Base-by-base conservation (phyloP, 2,329 filamentous ascomycete genomes). In the Cryphonectria japonica region DNA sequence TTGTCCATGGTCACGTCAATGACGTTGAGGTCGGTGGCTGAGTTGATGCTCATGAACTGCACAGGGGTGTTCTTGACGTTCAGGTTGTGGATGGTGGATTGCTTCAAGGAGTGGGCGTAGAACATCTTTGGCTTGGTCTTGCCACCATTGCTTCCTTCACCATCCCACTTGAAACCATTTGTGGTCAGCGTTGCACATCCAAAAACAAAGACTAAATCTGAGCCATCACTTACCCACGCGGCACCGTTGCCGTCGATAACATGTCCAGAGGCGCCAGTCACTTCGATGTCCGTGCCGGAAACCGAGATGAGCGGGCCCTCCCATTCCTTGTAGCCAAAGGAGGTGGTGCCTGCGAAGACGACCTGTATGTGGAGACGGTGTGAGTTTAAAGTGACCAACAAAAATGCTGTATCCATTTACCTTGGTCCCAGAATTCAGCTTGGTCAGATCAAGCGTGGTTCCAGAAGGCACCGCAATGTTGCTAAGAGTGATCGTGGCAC, bases 31-130 rank as follows among this genome's bases (percentile, higher is more conserved):
- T 79, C 77, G 34, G 76, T 81, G 66, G 72, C 77, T 34, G 73
- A 66, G 75, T 80, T 82, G 74, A 85, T 82, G 76, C 78, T 80
- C 72, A 84, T 81, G 19, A 78, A 80, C 73, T 84, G 82, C 8
- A 82, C 78, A 0, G 83, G 82, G 11, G 82, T 81, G 78, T 84
- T 83, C 70, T 80, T 73, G 60, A 83, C 79, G 67, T 82, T 79
- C 50, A 84, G 73, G 59, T 76, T 77, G 68, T 77, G 80, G 74
- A 83, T 82, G 72, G 75, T 77, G 26, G 81, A 82, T 50, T 81
- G 77, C 54, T 78, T 85, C 72, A 90, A 74, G 70, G 79, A 82
- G 72, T 77, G 73, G 61, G 74, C 78, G 80, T 88, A 87, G 81
- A 88, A 85, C 72, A 73, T 71, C 79, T 83, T 79, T 54, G 80